Evolutionary conservation across 176 grass and related monocot species (phyloP), one percentile per base, ranked within the genome.

Genomic region (Bromus sterilis): DNA sequence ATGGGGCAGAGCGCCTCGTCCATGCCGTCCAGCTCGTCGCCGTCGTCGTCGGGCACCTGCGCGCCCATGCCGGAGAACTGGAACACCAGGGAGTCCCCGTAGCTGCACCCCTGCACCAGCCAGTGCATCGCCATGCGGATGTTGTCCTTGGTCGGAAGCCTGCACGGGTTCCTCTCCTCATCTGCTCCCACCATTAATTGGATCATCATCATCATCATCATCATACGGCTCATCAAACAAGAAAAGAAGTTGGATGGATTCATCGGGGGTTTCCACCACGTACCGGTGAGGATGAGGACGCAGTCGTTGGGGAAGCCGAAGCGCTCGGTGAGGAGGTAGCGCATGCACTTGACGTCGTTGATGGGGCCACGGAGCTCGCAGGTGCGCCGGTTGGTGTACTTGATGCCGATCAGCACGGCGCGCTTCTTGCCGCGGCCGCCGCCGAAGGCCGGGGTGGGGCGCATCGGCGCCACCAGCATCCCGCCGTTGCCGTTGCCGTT

Each of bases 1-100:
- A 97, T 49, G 1, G 94, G 94, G 72, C 94, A 97, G 71, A 97
- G 86, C 0, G 91, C 91, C 91, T 97, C 94, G 55, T 94, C 91
- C 75, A 79, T 88, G 12, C 94, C 94, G 78, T 97, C 94, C 71
- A 84, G 10, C 87, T 97, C 94, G 55, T 97, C 85, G 49, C 90
- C 87, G 59, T 77, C 87, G 8, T 60, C 76, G 84, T 92, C 94
- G 58, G 77, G 53, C 5, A 90, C 91, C 89, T 97, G 94, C 40
- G 79, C 80, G 2, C 89, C 94, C 11, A 92, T 55, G 7, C 94
- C 94, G 4, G 91, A 97, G 91, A 90, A 97, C 42, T 94, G 94
- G 81, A 97, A 97, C 80, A 97, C 87, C 79, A 97, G 87, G 0
- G 94, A 97, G 79, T 97, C 91, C 1, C 94, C 91, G 18, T 80